phyloP scores from a whole-genome alignment of 352 stramenopile species.

The Globisporangium irregulare region DNA sequence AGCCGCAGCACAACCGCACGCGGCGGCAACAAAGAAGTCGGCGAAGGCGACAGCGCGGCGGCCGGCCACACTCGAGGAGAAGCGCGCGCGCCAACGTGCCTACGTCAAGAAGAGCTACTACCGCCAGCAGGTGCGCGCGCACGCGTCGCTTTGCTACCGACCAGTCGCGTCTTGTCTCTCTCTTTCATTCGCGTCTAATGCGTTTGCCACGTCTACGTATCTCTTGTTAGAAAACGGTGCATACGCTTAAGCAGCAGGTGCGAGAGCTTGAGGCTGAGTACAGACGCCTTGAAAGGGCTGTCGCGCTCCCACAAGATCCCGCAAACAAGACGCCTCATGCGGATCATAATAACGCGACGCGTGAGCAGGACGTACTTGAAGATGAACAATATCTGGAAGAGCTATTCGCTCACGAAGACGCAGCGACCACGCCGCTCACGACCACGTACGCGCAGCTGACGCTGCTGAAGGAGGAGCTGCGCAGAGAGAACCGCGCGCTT shows the following conservation, averaged over 20 bases:
- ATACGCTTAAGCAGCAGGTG: conserved; percentile 27
- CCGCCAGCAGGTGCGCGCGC: conserved; percentile 26
- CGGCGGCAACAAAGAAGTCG: neutral
- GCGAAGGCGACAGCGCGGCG: neutral
- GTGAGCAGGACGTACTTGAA: neutral
- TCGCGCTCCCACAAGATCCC: neutral
- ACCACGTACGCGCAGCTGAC: conserved; percentile 49
- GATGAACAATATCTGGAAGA: neutral
- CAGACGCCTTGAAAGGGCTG: conserved; percentile 5
- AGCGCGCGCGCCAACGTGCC: conserved; percentile 46
- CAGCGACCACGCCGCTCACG: conserved; percentile 17
- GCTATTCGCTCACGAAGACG: neutral
- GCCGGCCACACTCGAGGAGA: conserved; percentile 30
- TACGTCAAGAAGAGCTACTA: conserved; percentile 54
- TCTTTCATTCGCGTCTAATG: neutral
- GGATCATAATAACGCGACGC: neutral
- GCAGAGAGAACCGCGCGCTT: conserved; percentile 45
- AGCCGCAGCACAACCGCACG: neutral
- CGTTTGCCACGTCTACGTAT: neutral
- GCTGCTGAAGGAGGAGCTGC: conserved; percentile 42
- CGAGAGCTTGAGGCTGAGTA: conserved; percentile 23
- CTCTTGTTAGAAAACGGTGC: conserved; percentile 24
- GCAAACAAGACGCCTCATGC: neutral
- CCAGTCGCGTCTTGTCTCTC: neutral
- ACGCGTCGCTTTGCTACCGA: neutral